Evolutionary conservation across 2,329 filamentous ascomycete species (phyloP).

Genomic region (Penicillium sp.): DNA sequence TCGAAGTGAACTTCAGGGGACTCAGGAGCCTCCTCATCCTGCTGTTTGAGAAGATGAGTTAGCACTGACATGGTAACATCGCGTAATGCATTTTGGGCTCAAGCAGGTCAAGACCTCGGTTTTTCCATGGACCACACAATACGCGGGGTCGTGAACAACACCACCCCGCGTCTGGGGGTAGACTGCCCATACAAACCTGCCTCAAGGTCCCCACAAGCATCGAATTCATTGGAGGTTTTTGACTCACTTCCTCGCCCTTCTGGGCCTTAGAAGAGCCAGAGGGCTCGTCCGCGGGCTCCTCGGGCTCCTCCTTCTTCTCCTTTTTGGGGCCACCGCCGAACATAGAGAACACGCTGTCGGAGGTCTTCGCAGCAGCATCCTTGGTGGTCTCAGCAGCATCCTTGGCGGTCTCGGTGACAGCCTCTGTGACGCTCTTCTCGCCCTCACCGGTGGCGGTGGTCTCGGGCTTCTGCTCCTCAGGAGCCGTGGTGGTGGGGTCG

Average conservation of each 20-base stretch:
- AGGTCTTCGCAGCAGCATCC: conserved; percentile 43
- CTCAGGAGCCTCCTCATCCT: conserved; percentile 70
- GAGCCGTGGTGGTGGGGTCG: conserved; percentile 43
- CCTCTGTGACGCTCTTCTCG: conserved; percentile 31
- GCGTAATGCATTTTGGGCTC: too few relatives aligned
- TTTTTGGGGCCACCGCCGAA: conserved; percentile 97
- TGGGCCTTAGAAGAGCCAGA: conserved; percentile 85
- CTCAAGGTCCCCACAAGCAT: too few relatives aligned
- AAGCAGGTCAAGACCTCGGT: too few relatives aligned
- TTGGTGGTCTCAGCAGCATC: conserved; percentile 40
- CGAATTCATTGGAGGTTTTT: too few relatives aligned
- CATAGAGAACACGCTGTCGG: conserved; percentile 83
- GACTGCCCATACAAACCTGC: too few relatives aligned
- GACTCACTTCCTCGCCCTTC: conserved; percentile 59
- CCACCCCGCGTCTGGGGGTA: conserved; percentile 3
- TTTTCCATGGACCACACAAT: conserved; percentile 13
- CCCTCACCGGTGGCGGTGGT: conserved; percentile 34
- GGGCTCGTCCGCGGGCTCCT: conserved; percentile 78
- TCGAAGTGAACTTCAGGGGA: conserved; percentile 95
- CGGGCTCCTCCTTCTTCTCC: conserved; percentile 77
- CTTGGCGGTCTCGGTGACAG: conserved; percentile 37
- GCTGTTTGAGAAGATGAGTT: background rate
- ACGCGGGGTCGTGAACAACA: conserved; percentile 8
- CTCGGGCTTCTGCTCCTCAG: conserved; percentile 34
- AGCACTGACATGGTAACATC: too few relatives aligned